Evolutionary conservation across 2,329 filamentous ascomycete genomes (phyloP), one percentile per base, ranked within the genome.

Genomic region (Monosporascus sp.): DNA sequence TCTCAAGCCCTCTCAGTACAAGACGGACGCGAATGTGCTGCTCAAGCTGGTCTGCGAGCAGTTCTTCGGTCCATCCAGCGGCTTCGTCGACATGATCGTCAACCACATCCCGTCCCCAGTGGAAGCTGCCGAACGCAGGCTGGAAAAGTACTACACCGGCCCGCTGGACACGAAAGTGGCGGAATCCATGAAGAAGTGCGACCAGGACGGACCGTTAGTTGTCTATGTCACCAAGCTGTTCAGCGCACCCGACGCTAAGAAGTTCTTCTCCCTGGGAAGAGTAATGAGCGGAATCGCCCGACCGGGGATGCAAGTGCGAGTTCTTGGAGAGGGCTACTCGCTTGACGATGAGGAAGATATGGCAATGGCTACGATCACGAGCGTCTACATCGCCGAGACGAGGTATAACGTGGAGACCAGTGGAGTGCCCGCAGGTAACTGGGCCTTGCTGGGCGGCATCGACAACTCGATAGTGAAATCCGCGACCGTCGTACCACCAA

Each of bases 401-500:
- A 80, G 92, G 65, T 99, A 99, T 73, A 96, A 92, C 60, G 88
- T 99, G 47, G 85, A 90, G 2, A 92, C 90, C 0, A 90, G 91
- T 61, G 94, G 94, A 48, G 85, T 99, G 25, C 94, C 94, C 6
- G 94, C 94, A 1, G 94, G 94, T 44, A 97, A 95, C 67, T 89
- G 90, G 78, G 93, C 95, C 15, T 75, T 99, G n/a, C 79, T 99
- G 17, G 85, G 89, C 52, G 94, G 93, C 15, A 86, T 99, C 27
- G 93, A 97, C 75, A 97, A 97, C 70, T 97, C 92, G 5, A 97
- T 99, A 63, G 90, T 97, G 73, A 99, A 99, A 73, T 93, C 91
- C 3, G 94, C 94, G 8, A 99, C 94, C 0, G 80, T 99, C 47
- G 84, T 99, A 31, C 84, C 90, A 1, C 83, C 84, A 39, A 87